Evolutionary conservation across 345 rosid species (phyloP), one percentile per base, ranked within the genome.

Genomic region (Nephelium lappaceum): DNA sequence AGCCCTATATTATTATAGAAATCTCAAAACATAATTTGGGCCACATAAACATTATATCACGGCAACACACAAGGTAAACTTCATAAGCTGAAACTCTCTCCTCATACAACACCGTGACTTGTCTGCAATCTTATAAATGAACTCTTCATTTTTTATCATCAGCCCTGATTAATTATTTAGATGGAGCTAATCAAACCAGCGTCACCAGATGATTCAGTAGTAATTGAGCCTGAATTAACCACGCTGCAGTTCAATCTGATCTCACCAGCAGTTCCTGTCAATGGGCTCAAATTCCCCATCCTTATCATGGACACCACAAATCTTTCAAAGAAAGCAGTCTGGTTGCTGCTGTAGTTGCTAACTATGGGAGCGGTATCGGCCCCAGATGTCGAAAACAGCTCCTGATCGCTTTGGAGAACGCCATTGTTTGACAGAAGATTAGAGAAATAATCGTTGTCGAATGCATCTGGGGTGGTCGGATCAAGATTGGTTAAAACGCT

Each of bases 391-490:
- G 93, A 90, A 71, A 92, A 82, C 38, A 92, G 76, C 23, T 82
- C 88, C 71, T 92, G 96, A 58, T 92, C 94, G 31, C 81, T 86
- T 78, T 82, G 92, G 21, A 92, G 89, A 39, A 92, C 85, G 15
- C 96, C 96, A 23, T 73, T 41, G 18, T 79, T 27, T 4, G 5
- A 39, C 60, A 71, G 81, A 39, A 92, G 92, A 67, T 90, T 90
- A 0, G 86, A 47, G 83, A 84, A 92, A 78, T 92, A 92, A 53
- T 77, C 75, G 3, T 60, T 84, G 77, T 92, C 93, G 36, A 92
- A 92, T 0, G 4, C 36, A 79, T 92, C 79, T 38, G 93, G 91
- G 1, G 94, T 86, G 11, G 79, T 60, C n/a, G 72, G 80, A 76
- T 92, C 94, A 19, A 89, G 87, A 77, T 92, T 19, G 0, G 88